Conservation (phyloP, 176 grass and related monocot genomes). For the Oryza rufipogon region DNA sequence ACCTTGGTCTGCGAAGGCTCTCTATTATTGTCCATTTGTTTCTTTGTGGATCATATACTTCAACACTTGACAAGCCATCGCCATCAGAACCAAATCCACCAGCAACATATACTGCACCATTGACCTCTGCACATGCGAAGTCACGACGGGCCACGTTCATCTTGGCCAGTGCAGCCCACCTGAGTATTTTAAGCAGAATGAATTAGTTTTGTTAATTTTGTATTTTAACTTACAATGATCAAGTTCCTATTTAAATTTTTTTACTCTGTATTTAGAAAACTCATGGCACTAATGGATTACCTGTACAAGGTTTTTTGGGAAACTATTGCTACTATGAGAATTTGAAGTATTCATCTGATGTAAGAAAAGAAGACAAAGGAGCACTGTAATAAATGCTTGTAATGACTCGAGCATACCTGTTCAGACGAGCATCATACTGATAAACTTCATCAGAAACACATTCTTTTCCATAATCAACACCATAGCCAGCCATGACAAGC, state of each 20-base stretch:
- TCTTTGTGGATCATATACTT: constrained; percentile 61
- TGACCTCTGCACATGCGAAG: constrained; percentile 64
- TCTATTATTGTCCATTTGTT: constrained; percentile 60
- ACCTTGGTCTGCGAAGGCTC: constrained; percentile 63
- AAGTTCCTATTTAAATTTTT: neutral
- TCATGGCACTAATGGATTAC: neutral
- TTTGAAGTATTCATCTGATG: neutral
- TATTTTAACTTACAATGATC: neutral
- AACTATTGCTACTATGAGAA: neutral
- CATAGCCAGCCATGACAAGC: constrained; percentile 63
- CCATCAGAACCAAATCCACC: constrained; percentile 59
- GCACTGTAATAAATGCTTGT: neutral
- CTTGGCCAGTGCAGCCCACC: constrained; percentile 69
- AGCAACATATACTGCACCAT: constrained; percentile 64
- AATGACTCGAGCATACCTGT: constrained; percentile 43
- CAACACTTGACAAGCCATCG: constrained; percentile 56
- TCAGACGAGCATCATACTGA: constrained; percentile 75
- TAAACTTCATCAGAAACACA: constrained; percentile 69
- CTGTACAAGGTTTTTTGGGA: neutral
- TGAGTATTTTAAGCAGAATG: constrained; percentile 26
- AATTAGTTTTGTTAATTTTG: neutral
- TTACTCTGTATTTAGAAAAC: neutral
- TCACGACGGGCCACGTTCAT: constrained; percentile 68
- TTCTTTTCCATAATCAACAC: constrained; percentile 44
- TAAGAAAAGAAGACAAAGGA: neutral